Evolutionary conservation across 805 yeast species (phyloP).

Genomic region (Nakazawaea wickerhamii): DNA sequence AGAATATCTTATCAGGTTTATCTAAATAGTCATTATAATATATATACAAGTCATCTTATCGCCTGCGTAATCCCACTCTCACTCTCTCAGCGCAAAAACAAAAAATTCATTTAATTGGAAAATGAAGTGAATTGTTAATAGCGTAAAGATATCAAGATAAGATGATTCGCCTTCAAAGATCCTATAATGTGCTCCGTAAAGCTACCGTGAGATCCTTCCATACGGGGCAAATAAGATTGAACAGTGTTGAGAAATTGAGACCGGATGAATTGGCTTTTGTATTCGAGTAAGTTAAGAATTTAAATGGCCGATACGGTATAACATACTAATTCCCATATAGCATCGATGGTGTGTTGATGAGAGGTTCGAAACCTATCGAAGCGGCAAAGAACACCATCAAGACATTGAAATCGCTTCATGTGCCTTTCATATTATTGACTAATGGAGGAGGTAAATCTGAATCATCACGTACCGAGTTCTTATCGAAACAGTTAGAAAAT

Average conservation of each 20-base stretch:
- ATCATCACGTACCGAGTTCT: constrained; percentile 45
- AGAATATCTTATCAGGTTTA: background rate
- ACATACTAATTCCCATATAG: constrained; percentile 30
- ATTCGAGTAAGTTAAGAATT: constrained; percentile 22
- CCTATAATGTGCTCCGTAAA: background rate
- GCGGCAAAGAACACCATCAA: constrained; percentile 58
- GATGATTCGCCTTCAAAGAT: background rate
- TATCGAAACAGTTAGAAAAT: constrained; percentile 40
- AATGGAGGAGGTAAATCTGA: constrained; percentile 88
- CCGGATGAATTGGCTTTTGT: constrained; percentile 26
- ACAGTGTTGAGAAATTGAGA: background rate
- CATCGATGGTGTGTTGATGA: constrained; percentile 83
- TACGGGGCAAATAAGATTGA: background rate
- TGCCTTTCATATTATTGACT: constrained; percentile 82
- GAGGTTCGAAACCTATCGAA: constrained; percentile 65
- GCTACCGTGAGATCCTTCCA: background rate
- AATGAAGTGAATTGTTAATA: too few species aligned
- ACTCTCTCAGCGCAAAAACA: background rate
- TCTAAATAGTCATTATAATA: background rate
- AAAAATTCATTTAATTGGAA: background rate
- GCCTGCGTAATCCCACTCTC: constrained; percentile 1
- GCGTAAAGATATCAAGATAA: too few species aligned
- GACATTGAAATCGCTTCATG: constrained; percentile 42
- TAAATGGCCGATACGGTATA: background rate
- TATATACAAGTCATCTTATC: background rate